Base-by-base conservation (phyloP, 192 early-diverging fungal genomes). In the Backusella circina region DNA sequence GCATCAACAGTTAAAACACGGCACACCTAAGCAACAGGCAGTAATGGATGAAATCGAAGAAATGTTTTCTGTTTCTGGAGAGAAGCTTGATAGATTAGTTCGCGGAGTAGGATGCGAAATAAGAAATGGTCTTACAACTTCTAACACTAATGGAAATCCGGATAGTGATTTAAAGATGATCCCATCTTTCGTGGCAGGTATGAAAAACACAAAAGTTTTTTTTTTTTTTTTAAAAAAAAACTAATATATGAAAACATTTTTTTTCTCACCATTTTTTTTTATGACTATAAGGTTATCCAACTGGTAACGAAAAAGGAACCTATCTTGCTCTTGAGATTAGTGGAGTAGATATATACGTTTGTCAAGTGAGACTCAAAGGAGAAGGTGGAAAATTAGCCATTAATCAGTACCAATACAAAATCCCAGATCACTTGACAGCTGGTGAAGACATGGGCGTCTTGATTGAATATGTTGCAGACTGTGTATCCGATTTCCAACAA, bases 291-390 rank as follows among this genome's bases (percentile, higher is more conserved):
- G 82, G 87, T n/a, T 83, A 91, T 10, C 95, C 95, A 0, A 92
- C 91, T 44, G 97, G 97, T 26, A 86, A 89, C 78, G 97, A 99
- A 77, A 87, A 85, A 39, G 97, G 97, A 36, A 89, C 89, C 6
- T 95, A 88, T 81, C 89, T 99, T 38, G 95, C 97, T 18, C 80
- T 99, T 41, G 97, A 99, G 76, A 87, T 99, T 38, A 94, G 95
- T 39, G 96, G 97, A 23, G 93, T 94, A 67, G 96, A 99, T 84
- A 89, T 99, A n/a, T 79, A 83, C 28, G 94, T 98, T 4, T 97
- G 96, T 85, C 86, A 93, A 78, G 91, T 97, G 3, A 87, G 81
- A 47, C 89, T 98, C 44, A 90, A 89, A 73, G 95, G 95, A 39
- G 85, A 90, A 61, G 90, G 84, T 88, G 96, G 77, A 23, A 79